Evolutionary conservation across 31 red algal species (phyloP).

Genomic region (Odonthalia washingtoniensis): DNA sequence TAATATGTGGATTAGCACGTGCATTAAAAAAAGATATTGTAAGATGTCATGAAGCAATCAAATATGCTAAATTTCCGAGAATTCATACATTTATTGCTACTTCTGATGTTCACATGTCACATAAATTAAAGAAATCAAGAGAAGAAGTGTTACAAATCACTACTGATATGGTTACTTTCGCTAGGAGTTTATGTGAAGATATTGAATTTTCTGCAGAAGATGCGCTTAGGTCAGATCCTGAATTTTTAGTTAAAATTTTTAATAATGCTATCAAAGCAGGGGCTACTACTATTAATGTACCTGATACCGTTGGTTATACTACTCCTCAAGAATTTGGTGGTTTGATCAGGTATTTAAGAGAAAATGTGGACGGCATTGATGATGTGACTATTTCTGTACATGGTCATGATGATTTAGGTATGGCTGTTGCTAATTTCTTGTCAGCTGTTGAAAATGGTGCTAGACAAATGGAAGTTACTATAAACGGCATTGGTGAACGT

Average conservation of each 20-base stretch:
- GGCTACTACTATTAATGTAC: constrained; percentile 98
- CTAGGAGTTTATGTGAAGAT: constrained; percentile 95
- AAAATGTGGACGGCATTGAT: constrained; percentile 79
- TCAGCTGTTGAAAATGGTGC: constrained; percentile 87
- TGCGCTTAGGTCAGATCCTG: constrained; percentile 95
- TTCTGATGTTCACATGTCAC: constrained; percentile 94
- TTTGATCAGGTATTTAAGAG: constrained; percentile 76
- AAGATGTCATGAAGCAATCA: constrained; percentile 88
- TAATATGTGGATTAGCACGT: constrained; percentile 94
- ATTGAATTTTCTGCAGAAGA: constrained; percentile 99
- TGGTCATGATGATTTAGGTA: constrained; percentile 97
- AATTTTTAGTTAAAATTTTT: constrained; percentile 89
- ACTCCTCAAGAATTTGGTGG: constrained; percentile 81
- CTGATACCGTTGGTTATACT: constrained; percentile 96
- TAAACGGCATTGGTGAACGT: constrained; percentile 99
- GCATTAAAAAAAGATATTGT: constrained; percentile 84
- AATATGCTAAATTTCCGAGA: constrained; percentile 85
- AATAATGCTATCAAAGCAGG: constrained; percentile 87
- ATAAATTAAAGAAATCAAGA: constrained; percentile 91
- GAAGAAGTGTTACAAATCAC: constrained; percentile 88
- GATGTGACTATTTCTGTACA: constrained; percentile 94
- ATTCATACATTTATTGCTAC: constrained; percentile 99
- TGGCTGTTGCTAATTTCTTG: constrained; percentile 98
- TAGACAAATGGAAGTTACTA: constrained; percentile 94
- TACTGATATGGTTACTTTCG: constrained; percentile 79